Conservation (phyloP, 176 grass and related monocot species). For the Puya raimondii region DNA sequence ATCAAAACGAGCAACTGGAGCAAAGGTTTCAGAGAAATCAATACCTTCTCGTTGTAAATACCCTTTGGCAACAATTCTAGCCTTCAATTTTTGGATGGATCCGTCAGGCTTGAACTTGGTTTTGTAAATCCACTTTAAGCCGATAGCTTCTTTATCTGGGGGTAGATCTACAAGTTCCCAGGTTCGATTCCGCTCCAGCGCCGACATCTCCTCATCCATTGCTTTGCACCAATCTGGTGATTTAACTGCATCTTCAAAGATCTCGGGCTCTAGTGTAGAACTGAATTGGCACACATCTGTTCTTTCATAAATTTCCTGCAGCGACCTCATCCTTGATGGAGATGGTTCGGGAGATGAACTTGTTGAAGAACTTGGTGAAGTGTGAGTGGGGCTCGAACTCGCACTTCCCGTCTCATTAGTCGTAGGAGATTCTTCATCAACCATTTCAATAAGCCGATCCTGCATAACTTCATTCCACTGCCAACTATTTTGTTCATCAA, state of each 20-base stretch:
- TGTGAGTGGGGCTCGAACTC: no score
- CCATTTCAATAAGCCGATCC: not conserved
- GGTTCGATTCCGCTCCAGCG: not conserved
- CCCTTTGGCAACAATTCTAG: not conserved
- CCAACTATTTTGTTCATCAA: not conserved
- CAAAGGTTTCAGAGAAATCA: not conserved
- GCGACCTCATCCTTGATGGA: not conserved
- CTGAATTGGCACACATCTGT: not conserved
- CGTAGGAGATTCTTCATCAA: not conserved
- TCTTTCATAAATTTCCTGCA: not conserved
- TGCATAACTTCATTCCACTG: not conserved
- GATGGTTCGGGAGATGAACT: not conserved
- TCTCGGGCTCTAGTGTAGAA: not conserved
- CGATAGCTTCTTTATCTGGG: not conserved
- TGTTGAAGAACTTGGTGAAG: not conserved
- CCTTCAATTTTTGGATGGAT: not conserved
- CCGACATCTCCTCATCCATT: not conserved
- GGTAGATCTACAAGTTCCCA: not conserved
- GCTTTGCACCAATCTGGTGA: not conserved
- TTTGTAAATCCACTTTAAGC: not conserved
- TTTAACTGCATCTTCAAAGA: not conserved
- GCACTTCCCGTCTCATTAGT: no score
- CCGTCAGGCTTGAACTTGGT: not conserved
- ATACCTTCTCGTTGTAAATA: not conserved
- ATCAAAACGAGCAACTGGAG: not conserved